Evolutionary conservation across 371 early-diverging fungal genomes (phyloP).

Genomic region (Mucor velutinosus): DNA sequence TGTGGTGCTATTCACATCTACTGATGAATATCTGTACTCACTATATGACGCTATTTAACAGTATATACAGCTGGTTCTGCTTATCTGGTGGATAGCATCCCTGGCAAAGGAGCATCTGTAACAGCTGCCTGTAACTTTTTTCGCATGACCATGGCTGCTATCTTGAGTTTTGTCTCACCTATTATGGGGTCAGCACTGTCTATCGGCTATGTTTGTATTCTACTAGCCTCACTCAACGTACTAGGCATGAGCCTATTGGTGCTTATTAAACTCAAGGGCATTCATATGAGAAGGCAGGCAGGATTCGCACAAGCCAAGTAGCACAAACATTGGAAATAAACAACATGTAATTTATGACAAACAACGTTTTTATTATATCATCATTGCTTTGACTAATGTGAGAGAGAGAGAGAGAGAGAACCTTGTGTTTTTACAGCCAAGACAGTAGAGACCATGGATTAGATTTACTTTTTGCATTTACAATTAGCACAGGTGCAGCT

Average conservation of each 20-base stretch:
- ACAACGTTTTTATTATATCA: neutral
- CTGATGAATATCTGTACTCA: neutral
- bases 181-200: constrained; percentile 24
- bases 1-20: neutral
- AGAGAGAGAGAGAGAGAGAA: neutral
- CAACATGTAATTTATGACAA: neutral
- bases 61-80: constrained; percentile 52
- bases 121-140: constrained; percentile 56
- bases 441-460: neutral
- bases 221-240: constrained; percentile 36
- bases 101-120: constrained; percentile 56
- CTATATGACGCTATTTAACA: neutral
- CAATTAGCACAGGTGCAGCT: constrained; percentile 25
- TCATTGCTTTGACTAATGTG: neutral
- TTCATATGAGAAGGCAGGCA: constrained; percentile 28
- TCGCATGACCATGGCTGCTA: constrained; percentile 51
- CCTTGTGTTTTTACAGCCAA: neutral
- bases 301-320: constrained; percentile 19
- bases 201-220: constrained; percentile 36
- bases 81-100: constrained; percentile 54
- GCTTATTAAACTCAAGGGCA: constrained; percentile 37
- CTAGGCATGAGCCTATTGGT: constrained; percentile 30
- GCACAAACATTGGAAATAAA: constrained; percentile 5
- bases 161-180: constrained; percentile 35
- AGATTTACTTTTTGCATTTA: constrained; percentile 24